Percentiles rank a stretch among this genome's conserved stretches.
phyloP scores from a whole-genome alignment of 164 flowering plant species.

The Taxillus chinensis region DNA sequence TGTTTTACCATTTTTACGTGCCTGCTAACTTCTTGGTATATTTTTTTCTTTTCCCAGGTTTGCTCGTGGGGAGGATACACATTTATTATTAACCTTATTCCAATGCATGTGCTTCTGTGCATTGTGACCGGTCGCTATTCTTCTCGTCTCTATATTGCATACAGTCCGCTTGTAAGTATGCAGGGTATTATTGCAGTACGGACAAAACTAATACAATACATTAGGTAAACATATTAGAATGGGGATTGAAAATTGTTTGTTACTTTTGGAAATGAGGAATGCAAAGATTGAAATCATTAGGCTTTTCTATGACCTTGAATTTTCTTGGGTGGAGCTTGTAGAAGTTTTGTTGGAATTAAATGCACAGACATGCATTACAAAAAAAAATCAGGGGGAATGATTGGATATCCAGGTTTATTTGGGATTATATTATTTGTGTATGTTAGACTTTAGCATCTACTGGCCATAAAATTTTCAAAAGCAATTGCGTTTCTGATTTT shows the following conservation, averaged over 20 bases:
- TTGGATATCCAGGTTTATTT: too few species aligned
- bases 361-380: too few species aligned
- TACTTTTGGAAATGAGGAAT: background rate
- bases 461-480: too few species aligned
- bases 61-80: conserved; percentile 99
- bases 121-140: conserved; percentile 97
- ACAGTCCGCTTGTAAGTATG: conserved; percentile 90
- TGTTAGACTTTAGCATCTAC: too few species aligned
- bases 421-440: too few species aligned
- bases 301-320: too few species aligned
- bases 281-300: too few species aligned
- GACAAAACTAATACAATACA: background rate
- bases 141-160: conserved; percentile 85
- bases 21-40: conserved; percentile 4
- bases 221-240: background rate
- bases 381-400: too few species aligned
- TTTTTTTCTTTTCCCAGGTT: conserved; percentile 41
- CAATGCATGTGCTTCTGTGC: conserved; percentile 97
- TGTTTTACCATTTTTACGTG: background rate
- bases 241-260: background rate
- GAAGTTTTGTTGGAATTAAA: too few species aligned
- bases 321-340: too few species aligned
- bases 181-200: background rate
- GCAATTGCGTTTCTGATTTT: too few species aligned
- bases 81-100: conserved; percentile 93